Evolutionary conservation across 1,284 basidiomycete genomes (phyloP).

Genomic region (Caloboletus inedulis): DNA sequence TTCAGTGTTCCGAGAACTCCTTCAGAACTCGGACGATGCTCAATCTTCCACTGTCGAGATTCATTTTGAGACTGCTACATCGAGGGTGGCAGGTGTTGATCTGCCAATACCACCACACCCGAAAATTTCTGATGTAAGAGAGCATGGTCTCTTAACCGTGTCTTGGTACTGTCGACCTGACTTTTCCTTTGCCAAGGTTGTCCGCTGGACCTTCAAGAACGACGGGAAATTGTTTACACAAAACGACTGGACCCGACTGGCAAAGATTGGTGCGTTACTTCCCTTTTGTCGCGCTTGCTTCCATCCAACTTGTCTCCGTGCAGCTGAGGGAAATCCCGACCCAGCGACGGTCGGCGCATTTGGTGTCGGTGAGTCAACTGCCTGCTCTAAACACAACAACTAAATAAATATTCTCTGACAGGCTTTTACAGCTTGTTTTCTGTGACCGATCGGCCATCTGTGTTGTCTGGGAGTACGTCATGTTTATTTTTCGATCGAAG

Average conservation of each 20-base stretch:
- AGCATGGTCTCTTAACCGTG: no score
- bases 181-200: slow-evolving; percentile 41
- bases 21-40: slow-evolving; percentile 94
- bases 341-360: slow-evolving; percentile 52
- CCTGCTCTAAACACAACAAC: not conserved
- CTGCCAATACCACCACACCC: not conserved
- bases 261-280: slow-evolving; percentile 68
- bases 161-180: not conserved
- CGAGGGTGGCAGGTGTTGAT: no score
- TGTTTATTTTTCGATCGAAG: not conserved
- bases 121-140: not conserved
- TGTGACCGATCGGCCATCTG: not conserved
- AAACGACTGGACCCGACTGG: slow-evolving; percentile 82
- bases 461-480: not conserved
- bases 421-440: slow-evolving; percentile 12
- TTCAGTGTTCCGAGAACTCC: slow-evolving; percentile 81
- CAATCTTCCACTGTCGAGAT: slow-evolving; percentile 77
- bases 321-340: slow-evolving; percentile 76
- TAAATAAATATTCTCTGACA: not conserved
- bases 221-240: slow-evolving; percentile 76
- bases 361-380: slow-evolving; percentile 69
- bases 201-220: slow-evolving; percentile 80
- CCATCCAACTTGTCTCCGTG: not conserved
- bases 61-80: slow-evolving; percentile 50
- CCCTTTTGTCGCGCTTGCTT: not conserved